Base-by-base conservation (phyloP, 352 stramenopile species). In the Saprolegnia diclina region DNA sequence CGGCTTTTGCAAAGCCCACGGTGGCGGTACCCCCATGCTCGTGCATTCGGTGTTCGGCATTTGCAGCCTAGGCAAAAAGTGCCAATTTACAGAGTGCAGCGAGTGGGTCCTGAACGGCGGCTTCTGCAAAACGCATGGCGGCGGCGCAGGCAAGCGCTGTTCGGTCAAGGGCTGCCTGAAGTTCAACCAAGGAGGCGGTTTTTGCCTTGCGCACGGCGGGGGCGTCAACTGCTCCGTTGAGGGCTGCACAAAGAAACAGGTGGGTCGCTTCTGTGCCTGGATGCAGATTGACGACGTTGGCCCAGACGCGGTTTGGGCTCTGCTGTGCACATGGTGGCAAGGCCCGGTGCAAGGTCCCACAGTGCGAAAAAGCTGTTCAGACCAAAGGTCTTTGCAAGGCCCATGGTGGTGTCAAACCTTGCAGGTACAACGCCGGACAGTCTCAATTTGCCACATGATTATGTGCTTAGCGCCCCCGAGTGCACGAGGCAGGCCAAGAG, bases 181-280 rank as follows among this genome's bases (percentile, higher is more conserved):
- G 72, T 82, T 88, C 56, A 83, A 93, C 67, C 83, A 91, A 76
- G 85, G 85, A 54, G 85, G 85, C 9, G 85, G 85, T 18, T 87
- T 75, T 38, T 93, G 85, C 48, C 79, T 91, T 57, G 73, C 82
- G 29, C 85, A 93, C 48, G 85, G 85, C 45, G 85, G 85, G 1
- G 85, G 85, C 0, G 87, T 77, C 65, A 87, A 84, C 24, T 93
- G 85, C 57, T 79, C 75, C 6, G 77, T 88, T 21, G 73, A 81
- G 0, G 82, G 84, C 29, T 94, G 85, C 65, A 79, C 76, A 18
- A 94, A 94, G 77, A 94, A 91, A 56, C 81, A 89, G 73, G 83
- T 93, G 19, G 10, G 40, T 18, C 18, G 22, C 35, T 3, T 32
- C 10, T 53, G n/a, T 19, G 40, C 35, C 14, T 7, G n/a, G 11